These are phyloP conservation scores for Tulasnella sp. DNA, from an alignment of 768 basidiomycete species.

Conservation along the genomic window DNA sequence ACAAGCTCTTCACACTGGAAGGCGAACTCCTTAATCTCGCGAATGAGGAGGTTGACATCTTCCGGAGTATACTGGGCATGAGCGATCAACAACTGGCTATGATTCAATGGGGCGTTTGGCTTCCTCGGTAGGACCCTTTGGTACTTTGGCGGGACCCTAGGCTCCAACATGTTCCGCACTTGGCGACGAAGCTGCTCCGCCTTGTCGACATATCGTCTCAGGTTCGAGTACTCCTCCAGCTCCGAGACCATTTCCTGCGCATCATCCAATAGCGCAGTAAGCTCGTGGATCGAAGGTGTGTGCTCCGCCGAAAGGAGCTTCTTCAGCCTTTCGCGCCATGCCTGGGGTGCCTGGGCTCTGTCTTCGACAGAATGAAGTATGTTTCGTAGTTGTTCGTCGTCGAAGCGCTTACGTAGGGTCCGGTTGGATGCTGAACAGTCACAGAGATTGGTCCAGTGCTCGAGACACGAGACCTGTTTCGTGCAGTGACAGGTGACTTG, in stretches of 20 bases:
- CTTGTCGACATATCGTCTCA: constrained; percentile 68
- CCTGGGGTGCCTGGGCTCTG: constrained; percentile 58
- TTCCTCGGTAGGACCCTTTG: constrained; percentile 15
- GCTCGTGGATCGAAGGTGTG: constrained; percentile 61
- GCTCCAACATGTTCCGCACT: neutral
- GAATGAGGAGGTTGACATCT: constrained; percentile 58
- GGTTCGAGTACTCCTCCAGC: constrained; percentile 56
- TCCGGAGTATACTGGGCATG: constrained; percentile 54
- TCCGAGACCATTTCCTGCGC: constrained; percentile 76
- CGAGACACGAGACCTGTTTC: constrained; percentile 68
- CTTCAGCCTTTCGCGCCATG: constrained; percentile 65
- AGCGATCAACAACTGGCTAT: constrained; percentile 38
- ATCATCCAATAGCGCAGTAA: constrained; percentile 76
- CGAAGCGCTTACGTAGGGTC: constrained; percentile 66
- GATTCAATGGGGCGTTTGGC: neutral
- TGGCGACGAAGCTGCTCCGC: constrained; percentile 49
- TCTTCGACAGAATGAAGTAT: constrained; percentile 55
- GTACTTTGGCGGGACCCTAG: constrained; percentile 18
- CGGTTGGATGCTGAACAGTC: constrained; percentile 46
- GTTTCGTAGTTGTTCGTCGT: constrained; percentile 65
- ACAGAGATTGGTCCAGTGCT: constrained; percentile 74
- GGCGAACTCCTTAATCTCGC: constrained; percentile 65
- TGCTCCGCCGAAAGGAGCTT: constrained; percentile 57
- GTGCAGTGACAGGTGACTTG: constrained; percentile 77
- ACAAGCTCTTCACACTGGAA: constrained; percentile 69